phyloP scores from a whole-genome alignment of 371 early-diverging fungal genomes.

The Lichtheimia hyalospora region DNA sequence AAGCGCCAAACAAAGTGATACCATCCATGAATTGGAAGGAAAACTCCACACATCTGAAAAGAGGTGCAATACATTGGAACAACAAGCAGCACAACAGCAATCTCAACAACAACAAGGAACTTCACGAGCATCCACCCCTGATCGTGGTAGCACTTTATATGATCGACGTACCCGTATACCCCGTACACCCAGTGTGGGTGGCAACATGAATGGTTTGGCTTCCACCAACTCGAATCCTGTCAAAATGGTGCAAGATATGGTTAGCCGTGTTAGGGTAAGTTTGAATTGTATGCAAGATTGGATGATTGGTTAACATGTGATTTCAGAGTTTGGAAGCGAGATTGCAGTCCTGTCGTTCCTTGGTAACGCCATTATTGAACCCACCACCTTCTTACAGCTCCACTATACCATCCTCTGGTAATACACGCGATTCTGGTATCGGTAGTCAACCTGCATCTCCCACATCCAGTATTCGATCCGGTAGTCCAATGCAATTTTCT shows the following conservation, averaged over 20 bases:
- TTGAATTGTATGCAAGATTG: not conserved
- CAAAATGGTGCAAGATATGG: slow-evolving; percentile 72
- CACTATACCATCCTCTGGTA: slow-evolving; percentile 26
- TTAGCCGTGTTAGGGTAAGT: slow-evolving; percentile 68
- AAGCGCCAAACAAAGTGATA: slow-evolving; percentile 33
- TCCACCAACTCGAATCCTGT: slow-evolving; percentile 54
- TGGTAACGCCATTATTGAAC: slow-evolving; percentile 65
- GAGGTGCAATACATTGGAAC: slow-evolving; percentile 13
- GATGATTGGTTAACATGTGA: not conserved
- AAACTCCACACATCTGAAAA: slow-evolving; percentile 39
- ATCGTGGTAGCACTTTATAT: slow-evolving; percentile 20
- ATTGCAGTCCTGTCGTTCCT: slow-evolving; percentile 62
- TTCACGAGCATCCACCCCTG: slow-evolving; percentile 37
- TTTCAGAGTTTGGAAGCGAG: slow-evolving; percentile 60
- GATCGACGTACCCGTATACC: slow-evolving; percentile 40
- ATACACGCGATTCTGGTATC: slow-evolving; percentile 2
- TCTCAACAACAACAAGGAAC: slow-evolving; percentile 20
- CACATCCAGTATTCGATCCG: slow-evolving; percentile 28
- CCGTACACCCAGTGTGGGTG: slow-evolving; percentile 22
- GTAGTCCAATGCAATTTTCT: slow-evolving; percentile 39
- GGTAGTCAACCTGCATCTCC: slow-evolving; percentile 33
- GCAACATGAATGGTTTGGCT: slow-evolving; percentile 11
- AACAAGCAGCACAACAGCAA: slow-evolving; percentile 10
- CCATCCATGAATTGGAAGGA: slow-evolving; percentile 34
- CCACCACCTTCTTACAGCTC: slow-evolving; percentile 60